phyloP scores from a whole-genome alignment of 2,329 filamentous ascomycete genomes.

The Aspergillus sp. region DNA sequence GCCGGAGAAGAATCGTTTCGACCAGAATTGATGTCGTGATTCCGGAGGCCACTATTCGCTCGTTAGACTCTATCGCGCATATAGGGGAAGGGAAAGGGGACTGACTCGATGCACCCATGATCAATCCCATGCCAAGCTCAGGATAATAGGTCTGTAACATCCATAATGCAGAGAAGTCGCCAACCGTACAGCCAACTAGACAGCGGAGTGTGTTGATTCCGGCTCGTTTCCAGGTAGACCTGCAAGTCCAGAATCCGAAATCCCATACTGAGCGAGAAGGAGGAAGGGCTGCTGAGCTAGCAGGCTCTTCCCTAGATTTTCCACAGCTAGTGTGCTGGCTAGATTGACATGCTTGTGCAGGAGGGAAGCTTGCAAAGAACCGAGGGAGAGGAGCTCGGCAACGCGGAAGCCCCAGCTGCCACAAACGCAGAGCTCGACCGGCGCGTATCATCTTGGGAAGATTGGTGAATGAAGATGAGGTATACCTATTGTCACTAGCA shows the following conservation, averaged over 20 bases:
- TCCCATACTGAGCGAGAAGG: not conserved
- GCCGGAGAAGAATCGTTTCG: conserved; percentile 51
- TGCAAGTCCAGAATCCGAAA: conserved; percentile 36
- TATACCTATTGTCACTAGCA: too few relatives aligned
- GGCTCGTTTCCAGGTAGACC: conserved; percentile 48
- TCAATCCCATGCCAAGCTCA: conserved; percentile 45
- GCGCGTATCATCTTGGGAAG: too few relatives aligned
- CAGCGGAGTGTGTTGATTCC: conserved; percentile 56
- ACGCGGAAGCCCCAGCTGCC: too few relatives aligned
- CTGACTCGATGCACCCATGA: conserved; percentile 54
- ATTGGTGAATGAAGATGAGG: too few relatives aligned
- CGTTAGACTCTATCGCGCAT: not conserved
- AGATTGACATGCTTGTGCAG: too few relatives aligned
- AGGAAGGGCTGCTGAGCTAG: not conserved
- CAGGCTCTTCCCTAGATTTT: not conserved
- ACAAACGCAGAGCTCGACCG: too few relatives aligned
- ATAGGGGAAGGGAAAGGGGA: not conserved
- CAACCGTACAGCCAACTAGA: conserved; percentile 53
- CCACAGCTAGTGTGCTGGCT: not conserved
- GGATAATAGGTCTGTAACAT: conserved; percentile 50
- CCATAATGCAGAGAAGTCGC: conserved; percentile 59
- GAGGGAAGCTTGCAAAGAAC: too few relatives aligned
- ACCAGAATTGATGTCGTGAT: conserved; percentile 52
- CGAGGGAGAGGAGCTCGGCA: too few relatives aligned
- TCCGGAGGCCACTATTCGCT: conserved; percentile 48